phyloP scores from a whole-genome alignment of 176 grass and related monocot species.

The Avena atlantica region DNA sequence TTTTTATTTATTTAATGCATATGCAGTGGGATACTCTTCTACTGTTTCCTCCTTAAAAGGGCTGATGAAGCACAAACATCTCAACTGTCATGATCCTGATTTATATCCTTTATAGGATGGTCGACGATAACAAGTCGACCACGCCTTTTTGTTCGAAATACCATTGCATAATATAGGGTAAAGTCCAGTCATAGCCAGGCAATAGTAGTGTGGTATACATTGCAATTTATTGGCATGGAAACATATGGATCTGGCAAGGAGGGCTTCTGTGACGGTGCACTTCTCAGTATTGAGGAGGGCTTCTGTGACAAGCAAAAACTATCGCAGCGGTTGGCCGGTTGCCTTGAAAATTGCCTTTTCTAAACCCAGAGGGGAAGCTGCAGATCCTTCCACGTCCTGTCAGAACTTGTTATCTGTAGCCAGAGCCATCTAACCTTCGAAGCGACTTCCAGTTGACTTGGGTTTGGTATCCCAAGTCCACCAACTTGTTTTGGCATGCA shows the following conservation, averaged over 20 bases:
- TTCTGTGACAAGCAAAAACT: not conserved
- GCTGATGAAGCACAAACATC: not conserved
- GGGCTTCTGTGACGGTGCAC: not conserved
- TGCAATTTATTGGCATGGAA: not conserved
- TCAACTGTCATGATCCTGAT: not conserved
- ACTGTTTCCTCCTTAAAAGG: not conserved
- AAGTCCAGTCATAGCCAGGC: not conserved
- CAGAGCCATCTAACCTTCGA: not conserved
- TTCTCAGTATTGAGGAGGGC: not conserved
- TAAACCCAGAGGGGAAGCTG: not conserved
- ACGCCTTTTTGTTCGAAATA: conserved; percentile 4
- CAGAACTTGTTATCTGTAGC: not conserved
- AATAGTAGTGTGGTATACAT: not conserved
- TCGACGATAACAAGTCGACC: not conserved
- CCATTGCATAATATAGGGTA: not conserved
- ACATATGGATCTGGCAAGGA: not conserved
- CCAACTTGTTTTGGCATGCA: not conserved
- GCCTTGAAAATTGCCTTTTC: not conserved
- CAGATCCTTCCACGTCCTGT: not conserved
- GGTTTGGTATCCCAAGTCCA: not conserved
- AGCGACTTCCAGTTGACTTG: not conserved
- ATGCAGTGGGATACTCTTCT: not conserved
- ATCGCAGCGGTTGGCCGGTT: not conserved
- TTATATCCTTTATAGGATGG: not conserved
- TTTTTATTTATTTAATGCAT: conserved; percentile 16